Evolutionary conservation across 352 stramenopile genomes (phyloP), one percentile per base, ranked within the genome.

Genomic region (Globisporangium mamillatum): DNA sequence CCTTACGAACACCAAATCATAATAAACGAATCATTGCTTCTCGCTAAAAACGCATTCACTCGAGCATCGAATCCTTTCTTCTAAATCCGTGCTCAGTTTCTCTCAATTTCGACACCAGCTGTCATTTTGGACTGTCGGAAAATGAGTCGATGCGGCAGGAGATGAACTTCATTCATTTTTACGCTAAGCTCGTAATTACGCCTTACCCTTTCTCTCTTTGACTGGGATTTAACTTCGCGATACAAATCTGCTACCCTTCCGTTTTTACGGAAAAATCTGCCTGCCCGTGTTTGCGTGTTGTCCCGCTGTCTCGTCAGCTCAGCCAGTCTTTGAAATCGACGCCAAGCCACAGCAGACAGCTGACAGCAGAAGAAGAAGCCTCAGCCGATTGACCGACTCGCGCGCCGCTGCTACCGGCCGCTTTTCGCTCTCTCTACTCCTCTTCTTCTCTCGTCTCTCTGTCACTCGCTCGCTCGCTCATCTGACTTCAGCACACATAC

Each of bases 341-440:
- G 14, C 3, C 38, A 48, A 48, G 38, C 38, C 12, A 27, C 25
- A 60, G 54, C 38, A 25, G 16, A 32, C 50, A 41, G 34, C 34
- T 27, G 25, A 27, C 25, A 27, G 2, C 1, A 50, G 57, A 25
- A 62, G 32, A 12, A 61, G 27, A 62, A 61, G 16, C 36, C 18
- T 6, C 38, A 20, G 16, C 44, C 29, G 60, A 66, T 50, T 59
- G 62, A 67, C 62, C 62, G 62, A 12, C 62, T 60, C 50, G 62
- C 62, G 46, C 32, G 48, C 62, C 62, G 50, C 62, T 67, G 62
- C 62, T 67, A 67, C 50, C 62, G 62, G 62, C 62, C 62, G 62
- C 50, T 41, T 67, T 7, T 58, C 61, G 61, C 61, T 67, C 61
- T 58, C 48, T 67, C 62, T 5, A 10, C 12, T 14, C 2, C 32